These are phyloP conservation scores for Geotrichum restrictum DNA, from an alignment of 1,139 yeast genomes.

Conservation along the genomic window DNA sequence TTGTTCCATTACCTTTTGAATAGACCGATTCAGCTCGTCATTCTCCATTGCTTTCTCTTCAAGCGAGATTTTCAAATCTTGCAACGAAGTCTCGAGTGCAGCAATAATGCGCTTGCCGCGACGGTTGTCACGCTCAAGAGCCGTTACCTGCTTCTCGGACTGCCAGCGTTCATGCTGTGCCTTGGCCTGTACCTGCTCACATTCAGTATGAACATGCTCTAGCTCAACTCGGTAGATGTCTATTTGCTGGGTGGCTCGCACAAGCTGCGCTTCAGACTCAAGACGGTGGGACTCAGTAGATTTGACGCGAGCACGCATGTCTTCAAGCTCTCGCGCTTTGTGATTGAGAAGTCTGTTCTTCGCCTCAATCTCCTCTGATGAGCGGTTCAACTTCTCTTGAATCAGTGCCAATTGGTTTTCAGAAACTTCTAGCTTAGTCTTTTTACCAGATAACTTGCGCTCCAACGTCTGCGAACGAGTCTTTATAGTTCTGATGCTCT, in stretches of 20 bases:
- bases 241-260: background rate
- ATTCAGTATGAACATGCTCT: background rate
- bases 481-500: background rate
- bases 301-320: background rate
- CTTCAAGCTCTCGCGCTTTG: constrained; percentile 1
- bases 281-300: constrained; percentile 1
- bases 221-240: background rate
- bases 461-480: constrained; percentile 7
- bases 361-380: constrained; percentile 4
- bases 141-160: constrained; percentile 30
- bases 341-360: background rate
- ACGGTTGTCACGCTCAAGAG: constrained; percentile 32
- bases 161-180: constrained; percentile 14
- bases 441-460: constrained; percentile 6
- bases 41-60: constrained; percentile 41
- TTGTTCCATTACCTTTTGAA: constrained; percentile 37
- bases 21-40: constrained; percentile 36
- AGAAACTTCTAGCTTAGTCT: background rate
- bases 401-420: background rate
- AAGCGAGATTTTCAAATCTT: constrained; percentile 38
- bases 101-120: constrained; percentile 29
- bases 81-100: constrained; percentile 34
- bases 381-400: constrained; percentile 1
- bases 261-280: background rate
- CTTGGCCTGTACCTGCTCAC: constrained; percentile 6